A percentile compares a stretch with the other conserved stretches of the same genome.
Conservation (phyloP, 768 basidiomycete species). For the Lactifluus rugatus region DNA sequence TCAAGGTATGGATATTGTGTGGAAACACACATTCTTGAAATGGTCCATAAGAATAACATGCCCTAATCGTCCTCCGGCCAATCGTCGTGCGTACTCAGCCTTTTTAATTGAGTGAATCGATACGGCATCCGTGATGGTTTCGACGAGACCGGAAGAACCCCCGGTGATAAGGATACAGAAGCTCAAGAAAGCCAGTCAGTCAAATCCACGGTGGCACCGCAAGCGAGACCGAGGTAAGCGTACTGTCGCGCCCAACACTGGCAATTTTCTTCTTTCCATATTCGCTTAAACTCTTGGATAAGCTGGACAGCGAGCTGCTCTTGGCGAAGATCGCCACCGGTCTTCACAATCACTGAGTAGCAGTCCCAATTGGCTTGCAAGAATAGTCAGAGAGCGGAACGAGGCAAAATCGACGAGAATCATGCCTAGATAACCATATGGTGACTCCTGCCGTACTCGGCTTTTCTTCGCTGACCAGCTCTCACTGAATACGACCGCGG, state of each 20-base stretch:
- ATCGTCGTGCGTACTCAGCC: conserved; percentile 85
- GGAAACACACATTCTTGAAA: conserved; percentile 62
- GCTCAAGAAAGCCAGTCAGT: conserved; percentile 33
- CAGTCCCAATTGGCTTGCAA: conserved; percentile 70
- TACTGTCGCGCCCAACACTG: conserved; percentile 92
- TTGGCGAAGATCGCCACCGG: conserved; percentile 91
- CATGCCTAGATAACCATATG: conserved; percentile 89
- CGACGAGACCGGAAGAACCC: conserved; percentile 85
- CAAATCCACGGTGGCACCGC: background rate
- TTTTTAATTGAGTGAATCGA: conserved; percentile 99
- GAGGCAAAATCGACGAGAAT: conserved; percentile 15
- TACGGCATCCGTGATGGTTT: conserved; percentile 96
- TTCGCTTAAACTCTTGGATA: conserved; percentile 83
- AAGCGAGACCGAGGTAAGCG: conserved; percentile 10
- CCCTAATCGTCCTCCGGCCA: conserved; percentile 70
- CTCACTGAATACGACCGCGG: conserved; percentile 91
- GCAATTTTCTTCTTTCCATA: conserved; percentile 92
- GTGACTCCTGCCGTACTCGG: conserved; percentile 85
- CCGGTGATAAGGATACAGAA: conserved; percentile 96
- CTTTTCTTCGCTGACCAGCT: conserved; percentile 93
- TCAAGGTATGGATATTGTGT: background rate
- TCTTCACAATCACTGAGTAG: conserved; percentile 96
- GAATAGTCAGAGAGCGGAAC: background rate
- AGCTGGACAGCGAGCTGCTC: conserved; percentile 96
- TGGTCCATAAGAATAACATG: conserved; percentile 89